Conservation (phyloP, 805 yeast genomes). For the Candida manassasensis region DNA sequence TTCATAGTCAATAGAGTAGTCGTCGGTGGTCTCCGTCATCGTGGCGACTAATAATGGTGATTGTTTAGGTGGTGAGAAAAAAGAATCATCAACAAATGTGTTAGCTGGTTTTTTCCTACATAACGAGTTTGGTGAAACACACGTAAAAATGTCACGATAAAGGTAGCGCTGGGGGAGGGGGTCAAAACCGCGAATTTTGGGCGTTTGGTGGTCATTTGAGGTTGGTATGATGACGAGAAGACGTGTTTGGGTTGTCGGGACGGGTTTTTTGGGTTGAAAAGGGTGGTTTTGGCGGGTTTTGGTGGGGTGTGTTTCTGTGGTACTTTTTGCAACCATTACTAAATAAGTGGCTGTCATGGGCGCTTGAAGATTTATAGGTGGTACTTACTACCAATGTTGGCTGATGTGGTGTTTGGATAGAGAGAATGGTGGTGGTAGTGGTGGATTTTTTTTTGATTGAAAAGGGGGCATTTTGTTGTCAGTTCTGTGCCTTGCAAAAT, state of each 20-base stretch:
- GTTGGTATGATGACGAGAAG: neutral
- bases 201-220: no score
- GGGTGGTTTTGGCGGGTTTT: neutral
- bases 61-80: neutral
- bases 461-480: no score
- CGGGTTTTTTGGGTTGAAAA: neutral
- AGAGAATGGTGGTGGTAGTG: no score
- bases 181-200: neutral
- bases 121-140: neutral
- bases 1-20: slow-evolving; percentile 68
- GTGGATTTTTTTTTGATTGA: no score
- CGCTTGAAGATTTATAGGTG: no score
- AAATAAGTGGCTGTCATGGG: no score
- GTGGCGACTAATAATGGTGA: neutral
- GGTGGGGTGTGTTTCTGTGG: neutral
- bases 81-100: neutral
- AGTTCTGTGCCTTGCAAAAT: no score
- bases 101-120: neutral
- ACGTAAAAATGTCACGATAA: neutral
- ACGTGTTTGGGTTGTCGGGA: neutral
- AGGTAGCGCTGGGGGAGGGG: neutral
- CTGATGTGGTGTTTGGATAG: no score
- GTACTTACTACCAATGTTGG: no score
- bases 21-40: slow-evolving; percentile 41
- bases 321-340: neutral